Base-by-base conservation (phyloP, 2,329 filamentous ascomycete species). In the Rosellinia necatrix region DNA sequence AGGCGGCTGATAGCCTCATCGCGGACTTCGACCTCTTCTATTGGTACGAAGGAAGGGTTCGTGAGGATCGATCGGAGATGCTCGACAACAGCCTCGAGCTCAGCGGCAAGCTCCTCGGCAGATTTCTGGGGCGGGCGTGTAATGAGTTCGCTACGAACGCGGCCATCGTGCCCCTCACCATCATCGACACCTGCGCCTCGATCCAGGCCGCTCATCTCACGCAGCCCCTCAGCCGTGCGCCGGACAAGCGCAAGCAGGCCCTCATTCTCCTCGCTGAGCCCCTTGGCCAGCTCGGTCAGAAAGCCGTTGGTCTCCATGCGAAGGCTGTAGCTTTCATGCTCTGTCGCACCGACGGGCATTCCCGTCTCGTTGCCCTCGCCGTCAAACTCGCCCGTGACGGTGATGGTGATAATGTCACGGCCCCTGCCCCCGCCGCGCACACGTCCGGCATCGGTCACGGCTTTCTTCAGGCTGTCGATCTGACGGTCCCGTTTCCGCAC, bases 1-100 rank as follows among this genome's bases (percentile, higher is more conserved):
- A 99, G 78, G 48, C 90, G 84, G 49, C 83, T 81, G 62, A 99
- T 97, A 71, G 97, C 92, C 57, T 96, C 89, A 62, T 99, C 93
- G 51, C 93, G 86, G n/a, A 92, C 76, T 68, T 96, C 88, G 2
- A 99, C 91, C 71, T 97, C 94, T 66, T 97, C 94, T 19, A 97
- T 85, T 0, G 93, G 90, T 12, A 97, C 94, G 71, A 97, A 99
- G 2, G 92, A 96, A 1, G 94, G 94, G 68, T 97, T 97, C 7
- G 92, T 97, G 40, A 99, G 79, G 32, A 99, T 84, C 2, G 83
- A 88, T 62, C 89, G 84, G 61, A 99, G 82, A 68, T 96, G 91
- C 29, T 89, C 85, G 58, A 97, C 80, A 8, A 96, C 86, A 6
- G 78, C 78, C 49, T 92, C 87, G 74, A 97, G 84, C 61, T 96